Conservation (phyloP, 306 rosid species). For the Vigna unguiculata region DNA sequence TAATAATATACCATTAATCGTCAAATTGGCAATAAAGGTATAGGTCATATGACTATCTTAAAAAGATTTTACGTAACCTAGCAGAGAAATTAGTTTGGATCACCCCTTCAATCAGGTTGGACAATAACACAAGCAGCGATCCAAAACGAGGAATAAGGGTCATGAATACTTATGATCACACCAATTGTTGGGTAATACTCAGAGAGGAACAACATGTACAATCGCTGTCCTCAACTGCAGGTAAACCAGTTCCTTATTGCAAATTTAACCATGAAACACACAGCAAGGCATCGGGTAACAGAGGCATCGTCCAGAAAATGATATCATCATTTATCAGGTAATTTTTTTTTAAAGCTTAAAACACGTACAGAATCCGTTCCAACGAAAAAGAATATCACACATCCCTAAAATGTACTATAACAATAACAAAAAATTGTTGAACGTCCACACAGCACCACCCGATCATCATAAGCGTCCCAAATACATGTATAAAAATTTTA, state of each 20-base stretch:
- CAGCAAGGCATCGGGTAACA: not conserved
- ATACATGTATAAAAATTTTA: not conserved
- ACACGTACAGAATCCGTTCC: not conserved
- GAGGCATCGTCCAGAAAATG: not conserved
- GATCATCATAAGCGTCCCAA: not conserved
- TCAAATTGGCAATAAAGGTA: not conserved
- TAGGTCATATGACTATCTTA: not conserved
- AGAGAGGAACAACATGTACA: not conserved
- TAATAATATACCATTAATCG: not conserved
- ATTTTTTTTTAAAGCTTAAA: not conserved
- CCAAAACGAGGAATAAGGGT: not conserved
- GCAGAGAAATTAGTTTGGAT: slow-evolving; percentile 9
- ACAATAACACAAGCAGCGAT: slow-evolving; percentile 13
- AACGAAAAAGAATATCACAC: not conserved
- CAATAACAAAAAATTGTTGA: not conserved
- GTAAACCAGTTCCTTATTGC: not conserved
- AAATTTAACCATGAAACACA: not conserved
- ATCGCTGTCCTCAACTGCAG: not conserved
- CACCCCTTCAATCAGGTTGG: not conserved
- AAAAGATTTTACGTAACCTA: not conserved
- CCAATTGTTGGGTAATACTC: not conserved
- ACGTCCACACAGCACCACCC: not conserved
- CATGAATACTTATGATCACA: not conserved
- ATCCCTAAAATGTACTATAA: not conserved
- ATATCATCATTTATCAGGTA: not conserved